Percentiles rank a stretch among this genome's conserved stretches.
Conservation (phyloP, 768 basidiomycete genomes). For the Dioszegia hungarica region DNA sequence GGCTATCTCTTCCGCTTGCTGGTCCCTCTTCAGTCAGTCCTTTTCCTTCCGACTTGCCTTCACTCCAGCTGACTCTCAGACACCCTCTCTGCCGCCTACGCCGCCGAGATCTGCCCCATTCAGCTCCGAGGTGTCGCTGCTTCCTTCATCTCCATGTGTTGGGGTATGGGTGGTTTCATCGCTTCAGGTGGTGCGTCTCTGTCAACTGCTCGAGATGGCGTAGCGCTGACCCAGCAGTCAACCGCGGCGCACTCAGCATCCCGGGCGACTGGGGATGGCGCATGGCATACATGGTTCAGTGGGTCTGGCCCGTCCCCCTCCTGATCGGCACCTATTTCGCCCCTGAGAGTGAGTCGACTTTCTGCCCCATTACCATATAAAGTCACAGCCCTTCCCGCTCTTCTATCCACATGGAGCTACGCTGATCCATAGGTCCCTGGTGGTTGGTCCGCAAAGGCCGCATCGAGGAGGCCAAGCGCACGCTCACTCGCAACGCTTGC, state of each 20-base stretch:
- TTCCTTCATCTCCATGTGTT: slow-evolving; percentile 44
- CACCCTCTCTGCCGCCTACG: slow-evolving; percentile 30
- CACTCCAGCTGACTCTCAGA: slow-evolving; percentile 4
- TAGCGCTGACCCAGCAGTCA: slow-evolving; percentile 12
- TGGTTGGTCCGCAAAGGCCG: slow-evolving; percentile 47
- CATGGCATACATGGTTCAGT: slow-evolving; percentile 17
- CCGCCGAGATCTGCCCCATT: slow-evolving; percentile 43
- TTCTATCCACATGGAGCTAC: no score
- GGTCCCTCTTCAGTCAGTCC: slow-evolving; percentile 15
- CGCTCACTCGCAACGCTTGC: slow-evolving; percentile 7
- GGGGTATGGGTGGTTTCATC: slow-evolving; percentile 29
- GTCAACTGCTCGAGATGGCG: no score
- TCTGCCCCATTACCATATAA: no score
- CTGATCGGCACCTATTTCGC: slow-evolving; percentile 14
- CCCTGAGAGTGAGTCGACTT: slow-evolving; percentile 15
- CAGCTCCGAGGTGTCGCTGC: slow-evolving; percentile 42
- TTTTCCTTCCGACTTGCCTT: not conserved
- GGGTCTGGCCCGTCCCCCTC: slow-evolving; percentile 30
- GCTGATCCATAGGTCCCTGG: slow-evolving; percentile 35
- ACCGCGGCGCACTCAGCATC: slow-evolving; percentile 14
- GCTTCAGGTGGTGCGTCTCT: slow-evolving; percentile 19
- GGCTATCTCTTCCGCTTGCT: not conserved
- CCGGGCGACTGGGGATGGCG: slow-evolving; percentile 18
- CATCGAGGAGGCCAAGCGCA: slow-evolving; percentile 21
- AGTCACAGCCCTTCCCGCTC: no score